Evolutionary conservation across 2,329 filamentous ascomycete genomes (phyloP).

Genomic region (Aspergillus sp.): DNA sequence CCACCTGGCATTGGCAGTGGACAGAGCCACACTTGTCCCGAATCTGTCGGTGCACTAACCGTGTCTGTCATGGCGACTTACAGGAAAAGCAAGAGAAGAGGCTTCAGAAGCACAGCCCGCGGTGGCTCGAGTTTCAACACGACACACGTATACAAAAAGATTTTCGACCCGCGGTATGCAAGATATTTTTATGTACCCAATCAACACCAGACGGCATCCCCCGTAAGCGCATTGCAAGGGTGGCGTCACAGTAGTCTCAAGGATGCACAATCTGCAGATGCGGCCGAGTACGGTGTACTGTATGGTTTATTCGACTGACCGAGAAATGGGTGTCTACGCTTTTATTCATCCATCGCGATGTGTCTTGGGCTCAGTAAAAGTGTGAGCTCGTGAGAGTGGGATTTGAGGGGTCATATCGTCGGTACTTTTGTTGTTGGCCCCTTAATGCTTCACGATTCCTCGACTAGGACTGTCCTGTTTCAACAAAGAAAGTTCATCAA

Average conservation of each 20-base stretch:
- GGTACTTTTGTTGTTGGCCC: neutral
- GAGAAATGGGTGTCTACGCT: neutral
- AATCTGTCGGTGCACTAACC: slow-evolving; percentile 7
- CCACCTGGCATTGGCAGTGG: slow-evolving; percentile 18
- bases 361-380: neutral
- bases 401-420: neutral
- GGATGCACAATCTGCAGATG: neutral
- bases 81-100: slow-evolving; percentile 2
- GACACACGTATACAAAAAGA: neutral
- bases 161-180: neutral
- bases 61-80: neutral
- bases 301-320: slow-evolving; percentile 12
- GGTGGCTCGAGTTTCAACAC: slow-evolving; percentile 5
- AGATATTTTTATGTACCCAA: slow-evolving; percentile 5
- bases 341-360: neutral
- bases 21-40: neutral
- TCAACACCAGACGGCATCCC: neutral
- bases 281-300: neutral
- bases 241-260: neutral
- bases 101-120: slow-evolving; percentile 11
- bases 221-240: neutral
- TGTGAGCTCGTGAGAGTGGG: neutral
- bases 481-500: neutral
- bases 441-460: no score
- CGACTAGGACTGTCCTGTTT: no score